Base-by-base conservation (phyloP, 2,329 filamentous ascomycete genomes). In the Blastomyces parvus region DNA sequence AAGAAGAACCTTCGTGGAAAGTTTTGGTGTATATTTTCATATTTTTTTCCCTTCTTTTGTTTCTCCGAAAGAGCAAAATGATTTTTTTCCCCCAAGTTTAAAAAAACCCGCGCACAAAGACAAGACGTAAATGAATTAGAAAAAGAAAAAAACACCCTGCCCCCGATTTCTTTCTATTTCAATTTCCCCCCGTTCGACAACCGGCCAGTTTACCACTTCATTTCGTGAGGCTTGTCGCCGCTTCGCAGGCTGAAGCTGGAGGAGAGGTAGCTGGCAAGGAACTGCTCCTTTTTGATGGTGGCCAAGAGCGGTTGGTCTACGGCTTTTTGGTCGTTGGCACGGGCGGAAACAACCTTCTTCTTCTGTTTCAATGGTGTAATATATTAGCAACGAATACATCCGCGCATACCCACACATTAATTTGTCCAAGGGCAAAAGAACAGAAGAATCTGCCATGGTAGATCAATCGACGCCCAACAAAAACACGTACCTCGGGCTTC, bases 211-310 rank as follows among this genome's bases (percentile, higher is more conserved):
- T 97, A 99, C 87, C 93, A 99, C 83, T 90, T 90, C 94, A 99
- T 97, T 88, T 96, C 90, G 84, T 99, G 94, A 83, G 94, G 94
- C 88, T 93, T 92, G 86, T 99, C 93, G 78, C 94, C 94, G 86
- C 92, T 97, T 84, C 93, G 90, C 82, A 99, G 88, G 87, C 90
- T 95, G 90, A 99, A 99, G 79, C 88, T 91, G 81, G 88, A 90
- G 78, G 86, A 86, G 74, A 99, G 90, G 87, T 99, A 99, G 83
- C 88, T 90, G 79, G 87, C 82, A 74, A 99, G 89, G 82, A 93
- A 84, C 73, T 91, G 89, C 81, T 96, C 91, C 88, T 97, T 97
- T 90, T 97, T 97, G 86, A 99, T 94, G 82, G 83, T 89, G 81
- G 90, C 86, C 75, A 99, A 82, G 77, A 99, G 84, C 73, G 91